Percentiles rank a stretch among this genome's conserved stretches.
phyloP scores from a whole-genome alignment of 2,329 filamentous ascomycete species.

The Talaromyces sp. region DNA sequence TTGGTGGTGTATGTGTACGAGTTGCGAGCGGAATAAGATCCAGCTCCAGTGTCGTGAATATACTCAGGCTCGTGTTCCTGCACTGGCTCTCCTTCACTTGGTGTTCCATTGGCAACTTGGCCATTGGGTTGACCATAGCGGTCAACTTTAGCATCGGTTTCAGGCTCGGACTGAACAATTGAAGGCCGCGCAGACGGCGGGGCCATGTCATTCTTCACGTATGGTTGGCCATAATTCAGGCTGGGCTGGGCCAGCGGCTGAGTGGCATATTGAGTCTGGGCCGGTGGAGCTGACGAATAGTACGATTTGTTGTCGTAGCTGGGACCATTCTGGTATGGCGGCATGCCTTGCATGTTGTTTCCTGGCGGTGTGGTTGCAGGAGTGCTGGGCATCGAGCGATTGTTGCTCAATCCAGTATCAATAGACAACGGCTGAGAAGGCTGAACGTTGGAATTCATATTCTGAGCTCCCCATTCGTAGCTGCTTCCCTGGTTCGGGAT shows the following conservation, averaged over 20 bases:
- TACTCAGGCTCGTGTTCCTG: slow-evolving; percentile 73
- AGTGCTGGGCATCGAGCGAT: slow-evolving; percentile 84
- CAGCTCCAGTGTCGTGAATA: slow-evolving; percentile 70
- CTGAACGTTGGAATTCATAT: slow-evolving; percentile 59
- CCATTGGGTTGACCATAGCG: slow-evolving; percentile 58
- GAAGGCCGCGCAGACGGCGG: slow-evolving; percentile 64
- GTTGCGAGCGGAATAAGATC: slow-evolving; percentile 66
- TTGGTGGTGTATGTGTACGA: slow-evolving; percentile 73
- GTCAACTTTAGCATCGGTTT: slow-evolving; percentile 65
- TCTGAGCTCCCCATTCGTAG: slow-evolving; percentile 72
- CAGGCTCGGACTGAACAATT: slow-evolving; percentile 54
- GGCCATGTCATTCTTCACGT: slow-evolving; percentile 84
- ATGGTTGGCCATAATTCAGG: slow-evolving; percentile 65
- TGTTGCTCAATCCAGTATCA: slow-evolving; percentile 71
- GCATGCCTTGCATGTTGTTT: slow-evolving; percentile 70
- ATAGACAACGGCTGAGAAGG: slow-evolving; percentile 71
- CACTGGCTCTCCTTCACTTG: slow-evolving; percentile 67
- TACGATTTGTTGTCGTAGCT: slow-evolving; percentile 73
- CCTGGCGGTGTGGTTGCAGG: slow-evolving; percentile 87
- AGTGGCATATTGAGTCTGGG: slow-evolving; percentile 64
- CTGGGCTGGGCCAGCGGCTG: slow-evolving; percentile 59
- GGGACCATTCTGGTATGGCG: slow-evolving; percentile 67
- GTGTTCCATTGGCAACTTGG: slow-evolving; percentile 47
- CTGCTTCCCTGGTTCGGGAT: slow-evolving; percentile 69
- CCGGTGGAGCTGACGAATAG: slow-evolving; percentile 66